A percentile compares a stretch with the other conserved stretches of the same genome.
Evolutionary conservation across 352 stramenopile species (phyloP).

Genomic region (Phytophthora podocarpi): DNA sequence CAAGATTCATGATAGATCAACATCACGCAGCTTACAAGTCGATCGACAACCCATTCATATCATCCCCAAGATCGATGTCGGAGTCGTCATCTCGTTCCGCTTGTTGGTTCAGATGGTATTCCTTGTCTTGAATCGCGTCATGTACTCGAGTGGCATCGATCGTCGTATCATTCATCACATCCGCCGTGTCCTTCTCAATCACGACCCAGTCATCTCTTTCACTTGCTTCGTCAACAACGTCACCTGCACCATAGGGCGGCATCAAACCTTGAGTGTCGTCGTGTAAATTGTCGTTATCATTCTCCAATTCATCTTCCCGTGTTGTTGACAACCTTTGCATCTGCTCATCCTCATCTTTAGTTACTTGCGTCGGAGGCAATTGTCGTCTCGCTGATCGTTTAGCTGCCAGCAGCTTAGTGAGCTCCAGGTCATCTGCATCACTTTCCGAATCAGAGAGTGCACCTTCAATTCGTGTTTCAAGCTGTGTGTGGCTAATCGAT

Average conservation of each 20-base stretch:
- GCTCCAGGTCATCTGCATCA: slow-evolving; percentile 30
- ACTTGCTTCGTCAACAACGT: background rate
- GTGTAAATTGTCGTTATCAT: background rate
- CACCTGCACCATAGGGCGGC: background rate
- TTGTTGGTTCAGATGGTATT: background rate
- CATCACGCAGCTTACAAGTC: slow-evolving; percentile 55
- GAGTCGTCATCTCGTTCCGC: slow-evolving; percentile 6
- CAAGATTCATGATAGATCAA: slow-evolving; percentile 25
- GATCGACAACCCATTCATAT: slow-evolving; percentile 53
- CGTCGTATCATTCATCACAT: background rate
- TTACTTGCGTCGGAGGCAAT: background rate
- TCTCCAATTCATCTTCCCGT: background rate
- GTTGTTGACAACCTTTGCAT: background rate
- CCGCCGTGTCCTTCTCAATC: background rate
- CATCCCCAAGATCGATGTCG: slow-evolving; percentile 7
- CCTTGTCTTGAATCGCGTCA: background rate
- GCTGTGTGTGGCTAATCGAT: background rate
- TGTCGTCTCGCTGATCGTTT: slow-evolving; percentile 35
- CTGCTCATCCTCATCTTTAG: background rate
- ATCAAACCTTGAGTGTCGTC: background rate
- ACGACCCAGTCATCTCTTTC: slow-evolving; percentile 16
- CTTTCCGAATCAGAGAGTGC: background rate
- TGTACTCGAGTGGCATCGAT: background rate
- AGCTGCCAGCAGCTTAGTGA: slow-evolving; percentile 33
- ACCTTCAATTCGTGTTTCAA: background rate